phyloP scores from a whole-genome alignment of 2,329 filamentous ascomycete genomes.

The Hypoxylon rubiginosum region DNA sequence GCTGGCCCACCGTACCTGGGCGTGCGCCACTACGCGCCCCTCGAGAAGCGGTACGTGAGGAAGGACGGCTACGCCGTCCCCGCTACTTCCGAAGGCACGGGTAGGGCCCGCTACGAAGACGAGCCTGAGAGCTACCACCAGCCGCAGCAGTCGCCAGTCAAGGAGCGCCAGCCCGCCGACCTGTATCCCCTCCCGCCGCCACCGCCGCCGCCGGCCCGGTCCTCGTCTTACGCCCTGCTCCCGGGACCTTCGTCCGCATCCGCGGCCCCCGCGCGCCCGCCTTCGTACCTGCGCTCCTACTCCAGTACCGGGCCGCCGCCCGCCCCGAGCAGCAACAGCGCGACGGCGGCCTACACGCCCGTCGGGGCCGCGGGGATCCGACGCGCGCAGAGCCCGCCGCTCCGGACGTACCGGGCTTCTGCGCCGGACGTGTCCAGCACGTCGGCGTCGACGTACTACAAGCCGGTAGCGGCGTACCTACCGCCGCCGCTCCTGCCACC shows the following conservation, averaged over 20 bases:
- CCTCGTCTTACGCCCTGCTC: neutral
- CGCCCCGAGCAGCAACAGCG: constrained; percentile 3
- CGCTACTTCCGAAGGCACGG: neutral
- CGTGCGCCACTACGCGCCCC: constrained; percentile 6
- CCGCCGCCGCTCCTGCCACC: neutral
- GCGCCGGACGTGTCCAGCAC: constrained; percentile 28
- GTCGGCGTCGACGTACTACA: constrained; percentile 3
- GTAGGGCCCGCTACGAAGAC: constrained; percentile 3
- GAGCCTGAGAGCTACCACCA: neutral
- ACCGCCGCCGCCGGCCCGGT: neutral
- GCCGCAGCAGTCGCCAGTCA: neutral
- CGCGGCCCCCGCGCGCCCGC: neutral
- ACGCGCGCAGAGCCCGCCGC: constrained; percentile 25
- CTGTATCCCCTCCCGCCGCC: no score
- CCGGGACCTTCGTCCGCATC: neutral
- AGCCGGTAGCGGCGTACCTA: constrained; percentile 13
- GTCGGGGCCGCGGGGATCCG: no score
- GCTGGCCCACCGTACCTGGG: neutral
- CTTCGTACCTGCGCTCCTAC: neutral
- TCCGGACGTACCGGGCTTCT: constrained; percentile 27
- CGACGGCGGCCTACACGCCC: constrained; percentile 12
- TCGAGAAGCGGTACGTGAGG: constrained; percentile 5
- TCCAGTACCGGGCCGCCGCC: constrained; percentile 5
- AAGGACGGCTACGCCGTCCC: constrained; percentile 6
- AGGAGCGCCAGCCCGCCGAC: neutral